These are phyloP conservation scores for Suillus weaverae DNA, from an alignment of 768 basidiomycete genomes.

Conservation along the genomic window DNA sequence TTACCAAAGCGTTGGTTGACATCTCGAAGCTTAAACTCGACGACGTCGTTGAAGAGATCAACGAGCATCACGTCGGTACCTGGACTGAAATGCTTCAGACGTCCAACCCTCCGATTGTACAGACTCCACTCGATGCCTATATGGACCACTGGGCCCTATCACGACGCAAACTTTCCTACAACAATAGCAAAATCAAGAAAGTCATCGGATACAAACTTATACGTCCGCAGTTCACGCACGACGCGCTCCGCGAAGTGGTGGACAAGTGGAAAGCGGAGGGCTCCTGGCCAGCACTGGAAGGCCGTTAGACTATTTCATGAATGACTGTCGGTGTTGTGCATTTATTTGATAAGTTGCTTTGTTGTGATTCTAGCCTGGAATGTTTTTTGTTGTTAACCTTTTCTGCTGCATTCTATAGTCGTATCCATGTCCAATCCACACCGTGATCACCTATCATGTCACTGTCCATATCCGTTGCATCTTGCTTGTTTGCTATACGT, in stretches of 20 bases:
- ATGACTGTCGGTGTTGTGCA: slow-evolving; percentile 4
- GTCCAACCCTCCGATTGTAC: slow-evolving; percentile 69
- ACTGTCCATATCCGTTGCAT: slow-evolving; percentile 15
- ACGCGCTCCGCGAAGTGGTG: slow-evolving; percentile 65
- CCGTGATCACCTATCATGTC: slow-evolving; percentile 2
- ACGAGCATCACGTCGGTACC: slow-evolving; percentile 76
- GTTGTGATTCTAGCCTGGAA: slow-evolving; percentile 4
- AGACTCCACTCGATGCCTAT: slow-evolving; percentile 75
- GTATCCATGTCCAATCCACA: slow-evolving; percentile 18
- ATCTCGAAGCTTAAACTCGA: slow-evolving; percentile 56
- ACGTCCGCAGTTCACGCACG: slow-evolving; percentile 60
- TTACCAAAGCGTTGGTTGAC: background rate
- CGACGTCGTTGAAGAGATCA: slow-evolving; percentile 78
- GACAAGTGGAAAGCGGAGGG: slow-evolving; percentile 82
- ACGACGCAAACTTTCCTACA: slow-evolving; percentile 68
- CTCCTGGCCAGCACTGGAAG: slow-evolving; percentile 30
- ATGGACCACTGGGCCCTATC: slow-evolving; percentile 73
- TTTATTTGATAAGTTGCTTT: slow-evolving; percentile 16
- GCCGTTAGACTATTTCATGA: background rate
- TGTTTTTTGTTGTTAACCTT: slow-evolving; percentile 7
- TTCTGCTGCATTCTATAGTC: slow-evolving; percentile 6
- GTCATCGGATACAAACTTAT: slow-evolving; percentile 69
- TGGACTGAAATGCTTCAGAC: slow-evolving; percentile 81
- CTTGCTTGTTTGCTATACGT: slow-evolving; percentile 20
- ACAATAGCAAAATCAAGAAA: slow-evolving; percentile 70